Evolutionary conservation across 805 yeast species (phyloP), one percentile per base, ranked within the genome.

Genomic region (Kluyveromyces siamensis): DNA sequence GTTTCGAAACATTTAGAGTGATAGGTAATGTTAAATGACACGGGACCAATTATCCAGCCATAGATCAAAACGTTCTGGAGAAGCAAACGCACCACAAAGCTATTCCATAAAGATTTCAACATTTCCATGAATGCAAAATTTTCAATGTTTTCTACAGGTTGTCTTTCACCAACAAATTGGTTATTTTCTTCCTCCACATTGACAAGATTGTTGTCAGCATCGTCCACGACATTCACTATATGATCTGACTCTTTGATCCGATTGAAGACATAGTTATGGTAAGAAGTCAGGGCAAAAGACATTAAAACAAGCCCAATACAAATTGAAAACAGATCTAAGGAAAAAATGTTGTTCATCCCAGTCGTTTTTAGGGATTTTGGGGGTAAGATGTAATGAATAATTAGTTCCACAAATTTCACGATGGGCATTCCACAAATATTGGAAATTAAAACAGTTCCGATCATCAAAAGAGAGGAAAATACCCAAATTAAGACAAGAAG

Each of bases 401-500:
- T 10, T 11, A 43, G 19, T 14, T 43, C 39, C 27, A 43, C 13
- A 2, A 8, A 25, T 11, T 17, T 17, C 11, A 35, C 18, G 7
- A 43, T 11, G 13, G 39, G 39, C 13, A 36, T n/a, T 14, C 45
- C 45, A 6, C 17, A 17, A 21, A 37, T 18, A 37, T 44, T 44
- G 8, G 46, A 11, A 49, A 1, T 61, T 55, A 27, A 48, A 50
- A 14, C 58, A 51, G 35, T 62, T 59, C 66, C 66, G 61, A 18
- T 52, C 13, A 60, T 57, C 16, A 66, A 47, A n/a, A 63, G 33
- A 40, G 74, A 60, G 0, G 82, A 72, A 54, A 71, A 73, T 0
- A 71, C 49, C 78, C 80, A 77, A 6, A 76, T 58, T 52, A 69
- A 61, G 1, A 60, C 56, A 30, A 78, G 55, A 30, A 72, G 53